These are phyloP conservation scores for Rubus parviflorus DNA, from an alignment of 306 rosid genomes.

Conservation along the genomic window DNA sequence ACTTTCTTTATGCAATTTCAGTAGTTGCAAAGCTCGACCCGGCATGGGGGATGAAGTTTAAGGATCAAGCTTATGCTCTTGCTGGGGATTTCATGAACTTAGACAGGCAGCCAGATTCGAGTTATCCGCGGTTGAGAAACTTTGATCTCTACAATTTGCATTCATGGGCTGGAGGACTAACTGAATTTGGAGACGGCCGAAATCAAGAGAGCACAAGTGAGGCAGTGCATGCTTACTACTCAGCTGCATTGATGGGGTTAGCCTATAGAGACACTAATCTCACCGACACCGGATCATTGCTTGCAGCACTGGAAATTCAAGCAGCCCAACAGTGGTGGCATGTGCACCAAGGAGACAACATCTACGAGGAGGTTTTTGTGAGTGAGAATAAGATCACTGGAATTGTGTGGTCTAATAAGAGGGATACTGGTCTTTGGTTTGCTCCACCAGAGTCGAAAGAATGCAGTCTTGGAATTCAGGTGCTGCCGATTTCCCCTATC, in stretches of 20 bases:
- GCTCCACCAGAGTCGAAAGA: slow-evolving; percentile 59
- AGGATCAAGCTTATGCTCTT: slow-evolving; percentile 52
- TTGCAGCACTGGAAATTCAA: slow-evolving; percentile 53
- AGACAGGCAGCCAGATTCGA: slow-evolving; percentile 31
- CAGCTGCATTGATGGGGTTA: slow-evolving; percentile 62
- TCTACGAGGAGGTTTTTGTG: slow-evolving; percentile 46
- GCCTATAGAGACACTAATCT: slow-evolving; percentile 55
- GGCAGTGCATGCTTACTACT: slow-evolving; percentile 61
- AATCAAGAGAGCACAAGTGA: slow-evolving; percentile 76
- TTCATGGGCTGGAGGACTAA: slow-evolving; percentile 74
- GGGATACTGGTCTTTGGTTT: slow-evolving; percentile 74
- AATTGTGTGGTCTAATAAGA: slow-evolving; percentile 62
- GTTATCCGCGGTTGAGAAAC: slow-evolving; percentile 52
- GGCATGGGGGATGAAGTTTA: slow-evolving; percentile 63
- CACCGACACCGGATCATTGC: slow-evolving; percentile 44
- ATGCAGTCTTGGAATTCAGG: slow-evolving; percentile 59
- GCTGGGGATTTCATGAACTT: slow-evolving; percentile 58
- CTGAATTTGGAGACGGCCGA: slow-evolving; percentile 61
- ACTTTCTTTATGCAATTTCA: slow-evolving; percentile 45
- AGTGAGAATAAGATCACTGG: slow-evolving; percentile 49
- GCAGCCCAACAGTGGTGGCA: slow-evolving; percentile 56
- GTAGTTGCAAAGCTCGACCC: slow-evolving; percentile 57
- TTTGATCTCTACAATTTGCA: slow-evolving; percentile 58
- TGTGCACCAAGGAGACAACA: slow-evolving; percentile 35
- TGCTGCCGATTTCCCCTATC: slow-evolving; percentile 54